A percentile compares a stretch with the other conserved stretches of the same genome.
Evolutionary conservation across 345 rosid species (phyloP).

Genomic region (Physaria fendleri): DNA sequence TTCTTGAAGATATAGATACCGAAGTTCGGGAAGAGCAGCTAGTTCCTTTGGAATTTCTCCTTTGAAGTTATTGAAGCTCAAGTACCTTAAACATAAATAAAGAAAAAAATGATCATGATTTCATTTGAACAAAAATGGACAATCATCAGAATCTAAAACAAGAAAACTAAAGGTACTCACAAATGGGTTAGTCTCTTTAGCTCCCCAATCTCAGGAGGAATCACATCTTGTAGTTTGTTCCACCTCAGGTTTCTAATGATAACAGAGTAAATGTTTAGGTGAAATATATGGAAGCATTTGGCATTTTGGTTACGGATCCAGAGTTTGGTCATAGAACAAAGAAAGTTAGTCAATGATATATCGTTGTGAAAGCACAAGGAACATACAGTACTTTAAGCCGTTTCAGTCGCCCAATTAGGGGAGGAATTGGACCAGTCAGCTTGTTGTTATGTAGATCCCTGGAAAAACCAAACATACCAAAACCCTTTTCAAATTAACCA

Average conservation of each 20-base stretch:
- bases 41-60: constrained; percentile 92
- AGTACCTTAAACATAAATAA: no score
- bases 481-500: not conserved
- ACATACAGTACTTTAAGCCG: constrained; percentile 76
- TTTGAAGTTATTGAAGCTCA: constrained; percentile 92
- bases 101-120: not conserved
- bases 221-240: constrained; percentile 87
- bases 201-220: constrained; percentile 87
- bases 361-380: not conserved
- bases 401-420: constrained; percentile 85
- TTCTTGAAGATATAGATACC: constrained; percentile 85
- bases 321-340: not conserved
- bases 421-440: constrained; percentile 94
- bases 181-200: constrained; percentile 84
- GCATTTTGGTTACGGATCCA: not conserved
- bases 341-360: not conserved
- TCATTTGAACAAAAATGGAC: not conserved
- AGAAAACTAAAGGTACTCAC: constrained; percentile 38
- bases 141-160: not conserved
- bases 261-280: constrained; percentile 10
- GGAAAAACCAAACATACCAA: constrained; percentile 17
- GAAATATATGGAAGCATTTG: no score
- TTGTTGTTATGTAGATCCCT: constrained; percentile 98
- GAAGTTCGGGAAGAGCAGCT: constrained; percentile 82
- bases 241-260: constrained; percentile 71